Evolutionary conservation across 2,329 filamentous ascomycete species (phyloP).

Genomic region (Colletotrichum navitas): DNA sequence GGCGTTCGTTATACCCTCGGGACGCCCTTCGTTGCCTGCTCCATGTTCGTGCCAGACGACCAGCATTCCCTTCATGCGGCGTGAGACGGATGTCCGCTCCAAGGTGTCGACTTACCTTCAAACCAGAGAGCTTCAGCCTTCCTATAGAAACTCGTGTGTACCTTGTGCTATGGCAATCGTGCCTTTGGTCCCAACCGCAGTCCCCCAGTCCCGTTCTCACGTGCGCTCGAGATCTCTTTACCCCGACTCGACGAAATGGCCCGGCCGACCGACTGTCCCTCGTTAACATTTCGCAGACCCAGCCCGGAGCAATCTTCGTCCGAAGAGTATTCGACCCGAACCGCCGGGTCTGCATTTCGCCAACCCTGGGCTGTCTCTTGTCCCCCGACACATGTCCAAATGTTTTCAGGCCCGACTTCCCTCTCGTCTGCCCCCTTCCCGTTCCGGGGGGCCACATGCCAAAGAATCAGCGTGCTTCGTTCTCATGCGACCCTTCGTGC

Average conservation of each 20-base stretch:
- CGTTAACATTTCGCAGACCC: constrained; percentile 27
- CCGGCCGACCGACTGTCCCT: constrained; percentile 2
- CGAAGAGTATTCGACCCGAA: constrained; percentile 43
- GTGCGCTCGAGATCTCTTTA: constrained; percentile 12
- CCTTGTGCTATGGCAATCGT: constrained; percentile 1
- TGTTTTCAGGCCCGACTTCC: constrained; percentile 16
- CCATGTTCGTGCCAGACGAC: background rate
- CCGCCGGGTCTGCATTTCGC: constrained; percentile 43
- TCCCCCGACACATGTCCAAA: constrained; percentile 15
- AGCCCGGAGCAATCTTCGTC: constrained; percentile 35
- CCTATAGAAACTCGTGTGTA: constrained; percentile 1
- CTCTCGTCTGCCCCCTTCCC: constrained; percentile 36
- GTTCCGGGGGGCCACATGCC: constrained; percentile 28
- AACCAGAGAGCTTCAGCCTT: constrained; percentile 8
- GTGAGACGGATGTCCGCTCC: background rate
- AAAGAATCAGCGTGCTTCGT: constrained; percentile 19
- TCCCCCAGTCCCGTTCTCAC: background rate
- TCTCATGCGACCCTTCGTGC: constrained; percentile 31
- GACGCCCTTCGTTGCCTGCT: background rate
- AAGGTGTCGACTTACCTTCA: background rate
- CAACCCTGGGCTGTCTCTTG: constrained; percentile 15
- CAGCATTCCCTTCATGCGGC: background rate
- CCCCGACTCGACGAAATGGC: background rate
- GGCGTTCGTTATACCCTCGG: background rate
- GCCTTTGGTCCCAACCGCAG: background rate